Base-by-base conservation (phyloP, 2,329 filamentous ascomycete species). In the Colletotrichum camelliae region DNA sequence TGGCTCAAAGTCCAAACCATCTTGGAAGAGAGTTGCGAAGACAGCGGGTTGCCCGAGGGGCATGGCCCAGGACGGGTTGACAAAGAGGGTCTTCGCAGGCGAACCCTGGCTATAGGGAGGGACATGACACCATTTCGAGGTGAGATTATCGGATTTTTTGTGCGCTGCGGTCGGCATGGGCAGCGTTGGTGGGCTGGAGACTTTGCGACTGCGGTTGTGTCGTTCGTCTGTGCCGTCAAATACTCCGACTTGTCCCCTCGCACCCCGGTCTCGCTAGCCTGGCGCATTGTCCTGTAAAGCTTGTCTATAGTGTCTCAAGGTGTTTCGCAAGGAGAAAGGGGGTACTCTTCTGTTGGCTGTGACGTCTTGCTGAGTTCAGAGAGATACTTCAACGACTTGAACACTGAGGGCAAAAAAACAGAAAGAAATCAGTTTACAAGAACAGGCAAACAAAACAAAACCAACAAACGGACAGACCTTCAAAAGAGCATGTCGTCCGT, bases 51-150 rank as follows among this genome's bases (percentile, higher is more conserved):
- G 57, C 21, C 43, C 57, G 55, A 64, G 70, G 64, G 67, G 58
- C 48, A 67, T 52, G 29, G 55, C n/a, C 31, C 55, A 62, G 27
- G 31, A 62, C 31, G n/a, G 15, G 12, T 55, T 64, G 43, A 69
- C 39, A 62, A 77, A 27, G 72, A 72, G 13, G 76, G 75, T 48
- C 64, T 67, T 48, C 12, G 35, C 71, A 65, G 39, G 35, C 57
- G 29, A 29, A 70, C 52, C 52, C 64, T 58, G 29, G 64, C 13
- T 18, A 37, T 37, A 31, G 39, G n/a, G 29, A 29, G 61, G 7
- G 73, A 77, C 52, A 75, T 75, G 73, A 75, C 62, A 72, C 69
- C 62, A 68, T 72, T 43, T 27, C 21, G 29, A 64, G 43, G 55
- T 39, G 35, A 39, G 21, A 72, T 55, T 31, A 72, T 72, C 55